Conservation (phyloP, 345 rosid species). For the Microcos paniculata region DNA sequence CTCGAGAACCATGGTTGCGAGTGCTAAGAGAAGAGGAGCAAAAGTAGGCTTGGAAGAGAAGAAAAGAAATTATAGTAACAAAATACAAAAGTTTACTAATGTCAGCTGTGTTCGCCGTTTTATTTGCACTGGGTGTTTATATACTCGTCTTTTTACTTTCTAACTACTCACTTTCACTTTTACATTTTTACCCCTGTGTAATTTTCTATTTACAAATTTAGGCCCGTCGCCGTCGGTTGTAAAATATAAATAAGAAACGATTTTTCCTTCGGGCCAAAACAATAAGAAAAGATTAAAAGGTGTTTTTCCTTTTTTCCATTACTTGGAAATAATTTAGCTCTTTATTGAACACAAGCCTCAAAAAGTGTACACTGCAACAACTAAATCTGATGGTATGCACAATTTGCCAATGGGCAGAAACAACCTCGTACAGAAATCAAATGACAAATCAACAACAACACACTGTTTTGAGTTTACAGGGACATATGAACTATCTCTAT, state of each 20-base stretch:
- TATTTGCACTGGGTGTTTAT: too few relatives aligned
- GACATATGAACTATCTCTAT: constrained; percentile 27
- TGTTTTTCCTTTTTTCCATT: too few relatives aligned
- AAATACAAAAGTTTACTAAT: neutral
- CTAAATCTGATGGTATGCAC: constrained; percentile 25
- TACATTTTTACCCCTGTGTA: too few relatives aligned
- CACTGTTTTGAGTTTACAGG: neutral
- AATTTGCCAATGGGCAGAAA: constrained; percentile 22
- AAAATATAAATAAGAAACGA: too few relatives aligned
- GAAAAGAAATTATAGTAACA: constrained; percentile 22
- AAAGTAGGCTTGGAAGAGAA: constrained; percentile 4
- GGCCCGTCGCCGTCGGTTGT: too few relatives aligned
- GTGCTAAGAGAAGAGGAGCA: neutral
- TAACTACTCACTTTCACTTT: too few relatives aligned
- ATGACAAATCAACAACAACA: constrained; percentile 16
- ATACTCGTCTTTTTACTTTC: too few relatives aligned
- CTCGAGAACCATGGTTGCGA: constrained; percentile 68
- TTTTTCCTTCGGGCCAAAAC: too few relatives aligned
- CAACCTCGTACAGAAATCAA: constrained; percentile 20
- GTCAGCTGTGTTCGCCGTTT: neutral
- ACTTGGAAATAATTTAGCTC: neutral
- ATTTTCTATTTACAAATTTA: too few relatives aligned
- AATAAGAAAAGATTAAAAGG: too few relatives aligned
- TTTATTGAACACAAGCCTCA: constrained; percentile 35
- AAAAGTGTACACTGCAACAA: constrained; percentile 24